Evolutionary conservation across 208 protist genomes (phyloP), one percentile per base, ranked within the genome.

Genomic region (Herpetomonas samuelpessoai): DNA sequence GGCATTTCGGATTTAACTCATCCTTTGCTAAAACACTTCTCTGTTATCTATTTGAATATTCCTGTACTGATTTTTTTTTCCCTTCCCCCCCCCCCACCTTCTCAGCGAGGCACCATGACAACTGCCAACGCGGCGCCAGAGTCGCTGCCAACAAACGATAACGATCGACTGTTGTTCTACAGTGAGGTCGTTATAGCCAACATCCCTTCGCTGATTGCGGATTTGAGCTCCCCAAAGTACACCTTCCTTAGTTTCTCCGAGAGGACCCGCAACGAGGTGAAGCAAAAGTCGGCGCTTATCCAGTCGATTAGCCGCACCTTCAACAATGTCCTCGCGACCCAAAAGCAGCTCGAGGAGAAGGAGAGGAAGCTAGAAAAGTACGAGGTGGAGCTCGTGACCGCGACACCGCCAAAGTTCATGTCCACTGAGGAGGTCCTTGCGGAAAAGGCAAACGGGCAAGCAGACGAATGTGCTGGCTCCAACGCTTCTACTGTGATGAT

Each of bases 161-260:
- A 84, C 55, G 65, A 57, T n/a, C 68, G 78, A 19, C 72, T 91
- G 1, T 30, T 88, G 14, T 88, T 91, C 35, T 79, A 77, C 47
- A 62, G 60, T 0, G 80, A 91, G 56, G 59, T 91, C 0, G 47
- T 91, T n/a, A 60, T 91, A 14, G 77, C 76, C 12, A 91, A 91
- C 51, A 81, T 78, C 45, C 74, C 81, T 0, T 61, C 65, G 10
- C 62, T 91, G 26, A 56, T 88, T 26, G 55, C 80, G 16, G 84
- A 91, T 35, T 66, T 91, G 21, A 71, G 71, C 52, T 88, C 80
- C 2, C 74, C 81, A n/a, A 85, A 85, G 54, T 84, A 91, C 65
- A 64, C 84, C 0, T 68, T 91, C 6, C 65, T 91, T 25, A 86
- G 78, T 50, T 80, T 91, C 41, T 82, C 80, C 0, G 73, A 83